phyloP scores from a whole-genome alignment of 129 eudicot genomes.

The Helichrysum umbraculigerum region DNA sequence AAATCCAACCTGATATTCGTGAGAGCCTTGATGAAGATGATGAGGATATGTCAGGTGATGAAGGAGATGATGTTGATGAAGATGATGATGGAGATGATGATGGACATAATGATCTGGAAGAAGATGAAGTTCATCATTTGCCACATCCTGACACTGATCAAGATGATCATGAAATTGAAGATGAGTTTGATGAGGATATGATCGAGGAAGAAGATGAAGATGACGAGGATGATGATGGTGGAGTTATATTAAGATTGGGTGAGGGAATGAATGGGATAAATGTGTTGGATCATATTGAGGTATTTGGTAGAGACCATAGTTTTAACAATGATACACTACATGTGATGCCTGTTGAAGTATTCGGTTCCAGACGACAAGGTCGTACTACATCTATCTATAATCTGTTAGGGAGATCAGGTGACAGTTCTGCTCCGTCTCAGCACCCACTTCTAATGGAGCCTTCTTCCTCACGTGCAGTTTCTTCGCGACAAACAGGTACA shows the following conservation, averaged over 20 bases:
- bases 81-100: conserved; percentile 87
- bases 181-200: conserved; percentile 94
- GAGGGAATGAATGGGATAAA: conserved; percentile 92
- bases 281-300: conserved; percentile 96
- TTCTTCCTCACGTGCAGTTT: conserved; percentile 49
- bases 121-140: conserved; percentile 78
- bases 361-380: conserved; percentile 93
- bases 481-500: conserved; percentile 72
- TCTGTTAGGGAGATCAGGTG: conserved; percentile 87
- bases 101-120: conserved; percentile 76
- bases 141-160: conserved; percentile 90
- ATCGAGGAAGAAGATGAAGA: conserved; percentile 94
- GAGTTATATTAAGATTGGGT: conserved; percentile 74
- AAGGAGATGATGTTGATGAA: conserved; percentile 80
- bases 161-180: conserved; percentile 97
- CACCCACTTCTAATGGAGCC: conserved; percentile 91
- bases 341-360: conserved; percentile 97
- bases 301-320: conserved; percentile 84
- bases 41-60: conserved; percentile 96
- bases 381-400: conserved; percentile 92
- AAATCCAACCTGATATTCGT: conserved; percentile 65
- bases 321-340: conserved; percentile 72
- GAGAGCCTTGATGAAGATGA: conserved; percentile 86
- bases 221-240: conserved; percentile 92
- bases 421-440: conserved; percentile 55